A percentile compares a stretch with the other conserved stretches of the same genome.
Evolutionary conservation across 345 rosid species (phyloP).

Genomic region (Corchorus capsularis): DNA sequence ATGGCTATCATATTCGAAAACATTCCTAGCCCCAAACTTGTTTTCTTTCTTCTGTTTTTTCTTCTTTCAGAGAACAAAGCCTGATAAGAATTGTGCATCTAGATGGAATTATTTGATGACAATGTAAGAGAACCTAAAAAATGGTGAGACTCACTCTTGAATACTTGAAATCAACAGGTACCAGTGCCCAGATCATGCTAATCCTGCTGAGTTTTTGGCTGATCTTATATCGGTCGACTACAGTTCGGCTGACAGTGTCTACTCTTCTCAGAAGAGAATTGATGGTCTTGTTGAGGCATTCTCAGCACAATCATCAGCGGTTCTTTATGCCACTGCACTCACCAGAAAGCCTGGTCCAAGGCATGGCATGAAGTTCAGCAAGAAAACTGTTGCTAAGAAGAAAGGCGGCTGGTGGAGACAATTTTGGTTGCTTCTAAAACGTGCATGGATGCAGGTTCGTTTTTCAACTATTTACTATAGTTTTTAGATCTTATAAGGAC

Average conservation of each 20-base stretch:
- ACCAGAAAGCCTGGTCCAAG: constrained; percentile 34
- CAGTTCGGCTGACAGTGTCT: constrained; percentile 78
- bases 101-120: constrained; percentile 11
- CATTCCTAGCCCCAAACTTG: not conserved
- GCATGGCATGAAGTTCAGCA: constrained; percentile 37
- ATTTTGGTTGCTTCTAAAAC: constrained; percentile 79
- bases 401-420: constrained; percentile 87
- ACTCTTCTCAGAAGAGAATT: constrained; percentile 78
- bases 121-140: constrained; percentile 15
- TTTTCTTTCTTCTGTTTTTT: not conserved
- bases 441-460: constrained; percentile 96
- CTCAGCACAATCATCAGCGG: constrained; percentile 51
- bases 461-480: constrained; percentile 17
- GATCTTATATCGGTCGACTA: constrained; percentile 95
- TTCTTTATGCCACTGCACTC: constrained; percentile 73
- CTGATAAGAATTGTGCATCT: not conserved
- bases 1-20: not conserved
- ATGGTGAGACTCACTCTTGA: constrained; percentile 19
- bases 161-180: constrained; percentile 54
- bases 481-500: constrained; percentile 11
- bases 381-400: constrained; percentile 43
- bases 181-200: constrained; percentile 78
- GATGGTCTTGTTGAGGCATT: constrained; percentile 89
- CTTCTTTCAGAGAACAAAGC: not conserved
- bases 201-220: constrained; percentile 98